phyloP scores from a whole-genome alignment of 371 early-diverging fungal genomes.

The Rhizomucor miehei region DNA sequence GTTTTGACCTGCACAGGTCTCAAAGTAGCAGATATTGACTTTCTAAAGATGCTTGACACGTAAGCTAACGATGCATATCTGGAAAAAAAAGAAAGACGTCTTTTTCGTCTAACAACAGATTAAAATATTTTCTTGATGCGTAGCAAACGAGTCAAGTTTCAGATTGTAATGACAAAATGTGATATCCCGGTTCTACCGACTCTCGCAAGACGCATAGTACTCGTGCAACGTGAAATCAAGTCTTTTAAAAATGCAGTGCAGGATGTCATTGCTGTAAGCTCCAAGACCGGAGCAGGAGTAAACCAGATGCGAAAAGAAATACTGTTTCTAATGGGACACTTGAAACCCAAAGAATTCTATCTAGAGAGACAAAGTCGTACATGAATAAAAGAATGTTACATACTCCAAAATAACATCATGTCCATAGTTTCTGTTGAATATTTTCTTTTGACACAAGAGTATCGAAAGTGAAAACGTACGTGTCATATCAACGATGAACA shows the following conservation, averaged over 20 bases:
- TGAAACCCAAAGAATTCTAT: constrained; percentile 1
- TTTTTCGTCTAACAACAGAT: too few species aligned
- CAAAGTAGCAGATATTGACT: constrained; percentile 60
- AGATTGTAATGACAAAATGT: constrained; percentile 81
- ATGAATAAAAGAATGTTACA: too few species aligned
- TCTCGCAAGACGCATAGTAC: constrained; percentile 55
- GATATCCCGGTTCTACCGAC: constrained; percentile 65
- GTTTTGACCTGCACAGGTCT: too few species aligned
- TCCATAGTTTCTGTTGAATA: too few species aligned
- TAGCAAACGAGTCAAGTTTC: constrained; percentile 59
- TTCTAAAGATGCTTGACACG: constrained; percentile 56
- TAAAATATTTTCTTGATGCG: too few species aligned
- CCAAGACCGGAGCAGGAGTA: constrained; percentile 55
- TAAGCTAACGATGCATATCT: too few species aligned
- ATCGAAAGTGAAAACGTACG: too few species aligned
- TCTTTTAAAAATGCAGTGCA: constrained; percentile 47
- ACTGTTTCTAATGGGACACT: constrained; percentile 40
- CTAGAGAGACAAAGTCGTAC: too few species aligned
- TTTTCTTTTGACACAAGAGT: too few species aligned
- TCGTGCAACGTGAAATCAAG: constrained; percentile 37
- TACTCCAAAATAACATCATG: too few species aligned
- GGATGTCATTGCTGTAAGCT: constrained; percentile 53
- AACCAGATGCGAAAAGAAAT: constrained; percentile 61
- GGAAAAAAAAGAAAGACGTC: too few species aligned
- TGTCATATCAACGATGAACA: too few species aligned